Evolutionary conservation across 2,329 filamentous ascomycete genomes (phyloP), one percentile per base, ranked within the genome.

Genomic region (Microdochium paspali): DNA sequence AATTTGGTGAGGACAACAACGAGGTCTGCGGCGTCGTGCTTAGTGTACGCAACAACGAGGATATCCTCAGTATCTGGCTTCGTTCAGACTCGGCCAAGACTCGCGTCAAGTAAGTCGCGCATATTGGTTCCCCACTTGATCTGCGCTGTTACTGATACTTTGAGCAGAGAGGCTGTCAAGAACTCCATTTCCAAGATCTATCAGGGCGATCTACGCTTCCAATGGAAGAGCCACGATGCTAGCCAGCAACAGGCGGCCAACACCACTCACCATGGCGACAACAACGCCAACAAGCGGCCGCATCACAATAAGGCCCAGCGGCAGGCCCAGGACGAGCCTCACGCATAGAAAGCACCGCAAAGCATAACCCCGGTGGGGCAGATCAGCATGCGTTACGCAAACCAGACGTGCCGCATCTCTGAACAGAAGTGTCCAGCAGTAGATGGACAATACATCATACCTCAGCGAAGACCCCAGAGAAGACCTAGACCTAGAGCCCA

Each of bases 21-120:
- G 91, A 98, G 65, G 85, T 98, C 39, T 98, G 91, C 61, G 93
- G 93, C 50, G 89, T 87, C 47, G 93, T 98, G 25, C 77, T 98
- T 40, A 97, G 90, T 64, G 87, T 98, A 53, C 80, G 93, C 52
- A 95, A 90, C 60, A 91, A 90, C 40, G 93, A 98, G 70, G 93
- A 98, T 63, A 94, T 97, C 52, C 77, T 98, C 66, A 96, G 90
- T 70, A 90, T 98, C 62, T 98, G 93, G 93, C 95, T 90, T 47
- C 87, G 90, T 66, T 93, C 61, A 91, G 90, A 42, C 89, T n/a
- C 90, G 53, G 84, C 89, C 59, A 94, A 96, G 66, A 85, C 97
- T 58, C 96, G 95, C 74, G 95, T 98, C 61, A 84, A 91, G 86
- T 95, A 79, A 57, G 82, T 67, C 35, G 10, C 18, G 23, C 46